phyloP scores from a whole-genome alignment of 441 rosid species.

The Brassica hybrid region DNA sequence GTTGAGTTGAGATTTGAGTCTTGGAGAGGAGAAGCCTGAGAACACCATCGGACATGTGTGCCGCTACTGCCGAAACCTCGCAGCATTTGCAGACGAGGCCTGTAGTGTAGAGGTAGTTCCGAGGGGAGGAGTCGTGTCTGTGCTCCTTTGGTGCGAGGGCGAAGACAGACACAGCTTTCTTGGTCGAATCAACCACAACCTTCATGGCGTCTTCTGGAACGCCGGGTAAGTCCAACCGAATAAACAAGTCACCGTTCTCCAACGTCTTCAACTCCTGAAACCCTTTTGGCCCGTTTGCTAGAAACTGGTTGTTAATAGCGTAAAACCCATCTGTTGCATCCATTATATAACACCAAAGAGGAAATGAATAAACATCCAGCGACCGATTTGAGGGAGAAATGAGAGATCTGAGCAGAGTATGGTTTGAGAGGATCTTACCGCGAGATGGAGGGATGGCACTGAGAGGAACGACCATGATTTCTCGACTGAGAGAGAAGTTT shows the following conservation, averaged over 20 bases:
- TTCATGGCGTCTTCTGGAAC: constrained; percentile 10
- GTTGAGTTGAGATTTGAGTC: not conserved
- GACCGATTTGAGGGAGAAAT: not conserved
- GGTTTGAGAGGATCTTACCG: constrained; percentile 2
- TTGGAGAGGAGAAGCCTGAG: constrained; percentile 26
- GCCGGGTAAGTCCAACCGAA: constrained; percentile 31
- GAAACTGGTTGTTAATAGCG: constrained; percentile 32
- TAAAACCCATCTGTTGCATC: constrained; percentile 30
- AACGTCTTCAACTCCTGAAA: constrained; percentile 15
- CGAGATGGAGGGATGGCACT: constrained; percentile 13
- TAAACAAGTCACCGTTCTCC: constrained; percentile 20
- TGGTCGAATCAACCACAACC: not conserved
- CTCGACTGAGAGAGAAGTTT: not conserved
- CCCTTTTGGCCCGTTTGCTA: constrained; percentile 22
- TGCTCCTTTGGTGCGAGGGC: constrained; percentile 30
- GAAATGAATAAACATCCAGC: not conserved
- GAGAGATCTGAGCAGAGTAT: not conserved
- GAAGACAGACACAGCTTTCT: not conserved
- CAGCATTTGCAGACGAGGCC: constrained; percentile 26
- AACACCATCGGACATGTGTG: constrained; percentile 29
- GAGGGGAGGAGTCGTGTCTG: constrained; percentile 19
- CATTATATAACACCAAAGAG: not conserved
- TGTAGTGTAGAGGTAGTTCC: not conserved
- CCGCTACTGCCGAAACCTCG: constrained; percentile 10
- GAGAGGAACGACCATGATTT: constrained; percentile 9